Evolutionary conservation across 2,329 filamentous ascomycete genomes (phyloP), one percentile per base, ranked within the genome.

Genomic region (Nemania sp.): DNA sequence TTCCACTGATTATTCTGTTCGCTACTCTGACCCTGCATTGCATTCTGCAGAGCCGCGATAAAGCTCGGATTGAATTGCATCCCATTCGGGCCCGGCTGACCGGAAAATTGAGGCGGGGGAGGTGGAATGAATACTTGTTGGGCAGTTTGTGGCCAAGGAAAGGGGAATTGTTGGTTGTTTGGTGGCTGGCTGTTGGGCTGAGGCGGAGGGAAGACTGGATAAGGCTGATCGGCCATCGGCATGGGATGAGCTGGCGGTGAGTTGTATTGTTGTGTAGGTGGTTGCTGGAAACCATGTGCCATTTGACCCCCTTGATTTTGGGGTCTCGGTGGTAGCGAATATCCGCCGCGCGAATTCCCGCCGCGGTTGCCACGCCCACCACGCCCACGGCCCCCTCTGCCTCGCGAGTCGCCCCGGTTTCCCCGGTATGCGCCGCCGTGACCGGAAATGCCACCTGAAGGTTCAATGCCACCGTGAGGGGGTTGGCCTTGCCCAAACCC

Each of bases 51-150:
- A 3, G 78, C 80, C 42, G 81, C 79, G 59, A 87, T 78, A 69
- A 88, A 82, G 1, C 82, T 79, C 3, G 85, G 85, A 65, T 86
- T 87, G 60, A 86, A 79, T 65, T 83, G 83, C 10, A 81, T 76
- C 63, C 80, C 76, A 47, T 72, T 72, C 37, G 72, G 59, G 42
- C 71, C 66, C 37, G 76, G 46, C 61, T 76, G 70, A 65, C 74
- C 62, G 35, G 71, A 70, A 46, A 79, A 78, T 18, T 79, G 78
- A 1, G 78, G 79, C 3, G 79, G 79, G 2, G 75, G 75, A 10
- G 74, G 73, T 0, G 73, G 68, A n/a, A 75, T 64, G 17, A 71
- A 72, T 35, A 71, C 70, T 50, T 70, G 70, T 7, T 71, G 65
- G 13, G 71, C 56, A 15, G 71, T 72, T 34, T 76, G 77, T 15